Evolutionary conservation across 192 early-diverging fungal species (phyloP).

Genomic region (Backusella australiensis): DNA sequence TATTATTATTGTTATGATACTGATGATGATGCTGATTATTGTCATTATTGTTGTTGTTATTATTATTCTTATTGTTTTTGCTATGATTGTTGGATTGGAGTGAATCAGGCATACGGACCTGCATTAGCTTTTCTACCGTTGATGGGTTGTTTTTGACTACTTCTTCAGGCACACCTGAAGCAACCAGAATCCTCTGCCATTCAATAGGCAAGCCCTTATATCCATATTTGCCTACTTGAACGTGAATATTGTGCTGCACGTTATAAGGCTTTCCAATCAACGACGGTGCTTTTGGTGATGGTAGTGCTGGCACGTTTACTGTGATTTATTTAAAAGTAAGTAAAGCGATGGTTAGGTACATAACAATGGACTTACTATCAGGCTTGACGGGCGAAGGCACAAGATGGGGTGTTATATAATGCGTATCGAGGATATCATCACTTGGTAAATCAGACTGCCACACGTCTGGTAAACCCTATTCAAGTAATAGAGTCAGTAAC

Average conservation of each 20-base stretch:
- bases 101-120: slow-evolving; percentile 43
- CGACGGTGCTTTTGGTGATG: slow-evolving; percentile 23
- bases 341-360: background rate
- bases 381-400: slow-evolving; percentile 41
- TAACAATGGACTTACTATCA: slow-evolving; percentile 4
- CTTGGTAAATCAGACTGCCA: slow-evolving; percentile 52
- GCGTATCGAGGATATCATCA: slow-evolving; percentile 52
- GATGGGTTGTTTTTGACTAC: slow-evolving; percentile 44
- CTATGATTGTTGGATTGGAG: slow-evolving; percentile 36
- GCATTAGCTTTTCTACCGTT: slow-evolving; percentile 46
- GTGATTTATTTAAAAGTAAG: background rate
- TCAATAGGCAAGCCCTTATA: slow-evolving; percentile 47
- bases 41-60: background rate
- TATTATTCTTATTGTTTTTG: background rate
- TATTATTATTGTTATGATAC: slow-evolving; percentile 9
- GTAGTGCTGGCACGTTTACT: background rate
- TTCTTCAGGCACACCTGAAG: slow-evolving; percentile 46
- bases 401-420: slow-evolving; percentile 51
- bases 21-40: slow-evolving; percentile 26
- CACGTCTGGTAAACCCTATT: slow-evolving; percentile 52
- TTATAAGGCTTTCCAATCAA: slow-evolving; percentile 53
- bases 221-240: slow-evolving; percentile 39
- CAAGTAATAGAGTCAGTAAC: background rate
- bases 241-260: slow-evolving; percentile 51
- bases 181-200: slow-evolving; percentile 43